Evolutionary conservation across 495 filamentous ascomycete species (phyloP).

Genomic region (Polyplosphaeria fusca): DNA sequence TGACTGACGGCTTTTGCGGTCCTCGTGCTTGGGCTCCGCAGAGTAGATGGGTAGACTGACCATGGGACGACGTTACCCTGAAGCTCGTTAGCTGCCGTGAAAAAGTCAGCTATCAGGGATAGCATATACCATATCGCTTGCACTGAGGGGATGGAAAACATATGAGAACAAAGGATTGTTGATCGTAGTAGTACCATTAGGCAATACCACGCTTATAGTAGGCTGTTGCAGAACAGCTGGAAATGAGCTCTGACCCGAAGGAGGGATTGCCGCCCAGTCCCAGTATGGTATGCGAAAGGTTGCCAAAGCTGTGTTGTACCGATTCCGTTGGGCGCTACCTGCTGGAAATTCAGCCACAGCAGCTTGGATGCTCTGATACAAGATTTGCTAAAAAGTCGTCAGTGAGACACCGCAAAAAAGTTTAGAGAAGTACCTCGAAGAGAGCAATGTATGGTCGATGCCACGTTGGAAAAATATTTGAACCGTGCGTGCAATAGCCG

Average conservation of each 20-base stretch:
- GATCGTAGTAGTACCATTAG: slow-evolving; percentile 52
- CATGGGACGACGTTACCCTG: slow-evolving; percentile 38
- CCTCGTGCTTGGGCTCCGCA: slow-evolving; percentile 22
- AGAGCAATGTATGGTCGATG: slow-evolving; percentile 68
- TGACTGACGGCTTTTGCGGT: slow-evolving; percentile 20
- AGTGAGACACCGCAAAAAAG: background rate
- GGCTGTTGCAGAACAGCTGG: slow-evolving; percentile 49
- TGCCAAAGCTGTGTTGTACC: slow-evolving; percentile 50
- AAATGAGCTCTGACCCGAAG: slow-evolving; percentile 46
- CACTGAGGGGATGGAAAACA: slow-evolving; percentile 54
- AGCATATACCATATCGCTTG: slow-evolving; percentile 40
- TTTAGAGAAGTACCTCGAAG: slow-evolving; percentile 53
- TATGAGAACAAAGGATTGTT: slow-evolving; percentile 63
- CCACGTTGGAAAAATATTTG: slow-evolving; percentile 67
- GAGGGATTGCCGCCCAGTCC: slow-evolving; percentile 61
- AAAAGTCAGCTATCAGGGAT: slow-evolving; percentile 18
- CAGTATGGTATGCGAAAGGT: slow-evolving; percentile 65
- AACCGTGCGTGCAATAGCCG: slow-evolving; percentile 66
- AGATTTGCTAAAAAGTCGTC: slow-evolving; percentile 50
- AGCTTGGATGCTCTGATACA: slow-evolving; percentile 50
- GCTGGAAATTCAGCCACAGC: slow-evolving; percentile 55
- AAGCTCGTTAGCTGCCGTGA: slow-evolving; percentile 20
- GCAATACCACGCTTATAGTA: slow-evolving; percentile 51
- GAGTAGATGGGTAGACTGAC: slow-evolving; percentile 13
- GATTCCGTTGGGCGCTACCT: slow-evolving; percentile 41